Evolutionary conservation across 495 filamentous ascomycete species (phyloP), one percentile per base, ranked within the genome.

Genomic region (Viridothelium virens): DNA sequence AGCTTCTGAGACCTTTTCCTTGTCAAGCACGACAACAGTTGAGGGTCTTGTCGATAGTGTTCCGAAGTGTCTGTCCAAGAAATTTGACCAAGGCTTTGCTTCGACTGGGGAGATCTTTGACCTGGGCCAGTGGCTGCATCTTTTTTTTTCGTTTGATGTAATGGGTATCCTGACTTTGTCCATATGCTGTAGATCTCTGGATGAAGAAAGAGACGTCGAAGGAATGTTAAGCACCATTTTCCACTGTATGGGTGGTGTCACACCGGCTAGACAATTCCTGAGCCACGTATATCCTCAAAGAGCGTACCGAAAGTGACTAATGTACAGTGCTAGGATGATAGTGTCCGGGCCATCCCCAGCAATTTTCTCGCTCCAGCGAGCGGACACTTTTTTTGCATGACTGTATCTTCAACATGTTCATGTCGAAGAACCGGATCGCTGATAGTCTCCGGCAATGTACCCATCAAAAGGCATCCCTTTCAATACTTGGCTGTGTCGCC

Each of bases 81-180:
- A 46, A 16, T 46, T 71, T 50, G 70, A 71, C 64, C 50, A 69
- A 6, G 71, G 72, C 9, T 79, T 78, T 67, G 67, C 67, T 0
- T 56, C 63, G 2, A 72, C 71, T 0, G 66, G 63, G 0, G 74
- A 69, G 34, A 38, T 69, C 4, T 78, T 71, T 25, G 75, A 77
- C 46, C 67, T 79, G 1, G 74, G 74, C n/a, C 66, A 75, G 16
- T 83, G 77, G 79, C 62, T 83, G 41, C 77, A 79, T n/a, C 66
- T 25, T 25, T 79, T 70, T 63, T 84, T 79, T 67, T 79, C 80
- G 2, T 82, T 76, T 67, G 79, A 81, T 69, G 77, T 77, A 33
- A 79, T 79, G n/a, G 75, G 75, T 11, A 73, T 73, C 44, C 66
- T 80, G 18, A 77, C 75, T 16, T 81, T 82, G 63, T 70, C 71